phyloP scores from a whole-genome alignment of 257 asterid genomes.

The Solanum pimpinellifolium region DNA sequence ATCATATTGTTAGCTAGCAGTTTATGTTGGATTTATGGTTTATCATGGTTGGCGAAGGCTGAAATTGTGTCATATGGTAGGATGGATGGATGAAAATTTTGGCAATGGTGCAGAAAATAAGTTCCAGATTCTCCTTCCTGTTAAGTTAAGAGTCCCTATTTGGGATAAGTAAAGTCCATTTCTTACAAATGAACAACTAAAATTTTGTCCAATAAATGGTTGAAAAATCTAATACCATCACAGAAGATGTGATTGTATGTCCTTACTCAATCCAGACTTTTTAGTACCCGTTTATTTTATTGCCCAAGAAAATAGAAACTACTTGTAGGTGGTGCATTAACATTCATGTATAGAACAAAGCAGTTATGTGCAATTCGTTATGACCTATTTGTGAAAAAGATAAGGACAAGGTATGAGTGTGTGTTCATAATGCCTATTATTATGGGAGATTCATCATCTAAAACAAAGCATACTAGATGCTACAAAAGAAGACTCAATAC shows the following conservation, averaged over 20 bases:
- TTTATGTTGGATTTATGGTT: background rate
- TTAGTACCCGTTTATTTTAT: background rate
- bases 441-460: no score
- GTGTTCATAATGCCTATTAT: background rate
- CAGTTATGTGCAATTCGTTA: background rate
- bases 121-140: background rate
- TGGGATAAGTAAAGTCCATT: background rate
- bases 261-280: background rate
- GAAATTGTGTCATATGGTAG: background rate
- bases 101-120: background rate
- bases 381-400: background rate
- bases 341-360: background rate
- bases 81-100: background rate
- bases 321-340: background rate
- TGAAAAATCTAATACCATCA: background rate
- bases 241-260: background rate
- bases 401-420: background rate
- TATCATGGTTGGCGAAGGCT: background rate
- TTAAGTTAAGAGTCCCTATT: background rate
- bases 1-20: background rate
- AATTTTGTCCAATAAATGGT: background rate
- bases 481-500: background rate
- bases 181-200: background rate
- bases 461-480: background rate
- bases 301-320: background rate